Evolutionary conservation across 139 green algal genomes (phyloP), one percentile per base, ranked within the genome.

Genomic region (Chlamydomonas applanata): DNA sequence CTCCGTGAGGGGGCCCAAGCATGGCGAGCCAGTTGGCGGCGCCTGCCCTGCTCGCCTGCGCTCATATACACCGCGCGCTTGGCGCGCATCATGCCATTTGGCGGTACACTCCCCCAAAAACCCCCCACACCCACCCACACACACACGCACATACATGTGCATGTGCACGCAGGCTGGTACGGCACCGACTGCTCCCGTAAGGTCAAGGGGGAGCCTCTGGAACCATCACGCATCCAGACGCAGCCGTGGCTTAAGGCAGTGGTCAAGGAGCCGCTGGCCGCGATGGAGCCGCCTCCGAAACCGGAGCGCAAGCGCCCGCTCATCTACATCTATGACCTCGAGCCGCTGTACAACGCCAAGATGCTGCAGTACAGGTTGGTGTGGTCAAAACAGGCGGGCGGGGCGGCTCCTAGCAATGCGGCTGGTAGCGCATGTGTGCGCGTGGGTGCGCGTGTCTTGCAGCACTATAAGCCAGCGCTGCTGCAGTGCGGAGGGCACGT

Each of bases 301-400:
- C 4, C 65, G 32, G 63, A 57, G 5, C 68, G 78, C 40, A 65
- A 69, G 61, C 77, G 74, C 4, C 83, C 83, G 0, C 71, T 84
- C 34, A 86, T 89, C 53, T 89, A 86, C 34, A 66, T 89, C 24
- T 89, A 89, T 45, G 84, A 89, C 56, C 72, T 89, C 34, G 78
- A 83, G 17, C 45, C 84, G 2, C 44, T 81, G n/a, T 89, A 78
- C 78, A 83, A 79, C 33, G 53, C 53, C 2, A 56, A 67, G 30
- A 75, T 89, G 78, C 72, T 87, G 69, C 80, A 89, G 74, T 75
- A 71, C 56, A 72, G 71, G 71, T 76, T 0, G 7, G 66, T 32
- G 25, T 54, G 5, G 32, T 1, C 2, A 1, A 22, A 11, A 29
- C 45, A 61, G 36, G 22, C 0, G 29, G 32, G 29, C 14, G 69